Base-by-base conservation (phyloP, 176 grass and related monocot species). In the Aegilops bicornis region DNA sequence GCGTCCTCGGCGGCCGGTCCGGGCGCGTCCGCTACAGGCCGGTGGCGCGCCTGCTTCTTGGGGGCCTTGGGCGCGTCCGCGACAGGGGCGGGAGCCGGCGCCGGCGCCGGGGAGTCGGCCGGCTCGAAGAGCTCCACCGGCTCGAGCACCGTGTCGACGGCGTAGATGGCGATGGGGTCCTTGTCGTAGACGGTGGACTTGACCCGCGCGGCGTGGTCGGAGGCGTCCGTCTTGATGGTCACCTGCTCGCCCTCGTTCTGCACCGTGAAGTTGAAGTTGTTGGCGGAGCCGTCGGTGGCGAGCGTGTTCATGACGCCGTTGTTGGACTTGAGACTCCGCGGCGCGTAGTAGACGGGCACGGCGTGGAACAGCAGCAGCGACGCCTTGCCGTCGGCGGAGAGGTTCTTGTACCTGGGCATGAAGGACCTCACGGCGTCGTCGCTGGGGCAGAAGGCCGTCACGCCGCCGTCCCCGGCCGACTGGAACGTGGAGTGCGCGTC, bases 291-390 rank as follows among this genome's bases (percentile, higher is more conserved):
- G 67, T 97, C 95, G 29, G 95, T 97, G 85, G 95, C 95, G 20
- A 94, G 92, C 29, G 92, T 97, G 88, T 94, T 97, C 88, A 94
- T 90, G 80, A 92, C 88, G 19, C 94, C 95, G 39, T 97, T 97
- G 92, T 70, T 94, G 61, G 95, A 90, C 72, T 97, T 94, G 77
- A 97, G 92, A 47, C 84, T 71, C n/a, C 52, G 48, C 47, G 85
- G 45, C 60, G 95, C 85, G 92, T 90, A 94, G 90, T 97, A 97
- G 6, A 92, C 95, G 0, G 95, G 95, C 47, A 92, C 84, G 3
- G 83, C 95, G 50, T 97, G 95, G 90, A 91, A 97, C 63, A 97
- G 88, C 29, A 97, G 95, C 67, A 97, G 64, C 45, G 95, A 97
- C 70, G 89, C 88, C 83, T 91, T 90, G 37, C 65, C 92, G 52